Base-by-base conservation (phyloP, 257 asterid genomes). In the Solanum dulcamara region DNA sequence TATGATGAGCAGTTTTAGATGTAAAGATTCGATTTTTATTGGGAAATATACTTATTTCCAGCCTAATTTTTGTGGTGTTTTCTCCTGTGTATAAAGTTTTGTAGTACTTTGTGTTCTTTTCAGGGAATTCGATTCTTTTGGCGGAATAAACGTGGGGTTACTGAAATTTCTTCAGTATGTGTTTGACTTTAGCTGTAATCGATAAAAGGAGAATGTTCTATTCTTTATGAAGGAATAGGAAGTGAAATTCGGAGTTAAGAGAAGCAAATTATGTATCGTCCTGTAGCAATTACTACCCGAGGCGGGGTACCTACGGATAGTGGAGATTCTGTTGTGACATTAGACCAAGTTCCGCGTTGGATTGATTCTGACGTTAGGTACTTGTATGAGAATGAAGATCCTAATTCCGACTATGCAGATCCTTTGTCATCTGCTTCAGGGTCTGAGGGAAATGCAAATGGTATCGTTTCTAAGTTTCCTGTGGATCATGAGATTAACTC, bases 301-400 rank as follows among this genome's bases (percentile, higher is more conserved):
- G 99, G 97, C 32, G 97, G 97, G 70, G 67, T 89, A 88, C 93
- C 96, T 2, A 92, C 95, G 24, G 98, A 91, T 85, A 92, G 91
- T 89, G 95, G 89, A 83, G 96, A 92, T 89, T 81, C 95, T 51
- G 96, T 92, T 79, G 99, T 95, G 89, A 92, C 94, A 20, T 80
- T 95, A 14, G 97, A 93, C 86, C 98, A 95, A 92, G 87, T 95
- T 87, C 97, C 98, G 0, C 88, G 93, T 33, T 94, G 98, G 99
- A 93, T 92, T 86, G 98, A 95, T 87, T 87, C 92, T 11, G 99
- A 94, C 81, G 84, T 57, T 83, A 92, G 97, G 89, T 90, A 90
- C 89, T 92, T 92, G 17, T 90, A 92, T 64, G 95, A 92, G 89
- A 93, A 90, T 83, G 97, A 95, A 81, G 98, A 93, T 74, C 88